Evolutionary conservation across 768 basidiomycete genomes (phyloP).

Genomic region (Psilocybe azurescens): DNA sequence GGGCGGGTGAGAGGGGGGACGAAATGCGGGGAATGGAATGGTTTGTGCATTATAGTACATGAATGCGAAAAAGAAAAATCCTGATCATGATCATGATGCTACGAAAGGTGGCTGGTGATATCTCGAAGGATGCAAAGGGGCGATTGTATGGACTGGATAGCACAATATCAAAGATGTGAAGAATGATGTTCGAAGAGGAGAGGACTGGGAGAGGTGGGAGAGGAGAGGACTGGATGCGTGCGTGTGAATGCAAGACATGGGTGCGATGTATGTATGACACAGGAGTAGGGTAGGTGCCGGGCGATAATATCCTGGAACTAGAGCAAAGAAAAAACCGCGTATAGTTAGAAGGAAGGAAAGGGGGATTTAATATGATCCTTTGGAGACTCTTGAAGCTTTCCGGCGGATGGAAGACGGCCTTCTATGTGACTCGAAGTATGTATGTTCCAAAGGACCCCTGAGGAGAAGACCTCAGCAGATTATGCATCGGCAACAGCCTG

Average conservation of each 20-base stretch:
- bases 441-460: not conserved
- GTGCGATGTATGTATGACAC: not conserved
- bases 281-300: not conserved
- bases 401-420: slow-evolving; percentile 4
- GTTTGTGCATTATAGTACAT: slow-evolving; percentile 5
- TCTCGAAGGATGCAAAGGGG: not conserved
- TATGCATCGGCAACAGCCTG: slow-evolving; percentile 31
- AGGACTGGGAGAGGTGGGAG: too few relatives aligned
- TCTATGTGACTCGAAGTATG: not conserved
- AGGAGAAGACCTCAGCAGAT: slow-evolving; percentile 25
- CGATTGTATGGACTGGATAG: not conserved
- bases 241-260: too few relatives aligned
- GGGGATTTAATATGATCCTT: not conserved
- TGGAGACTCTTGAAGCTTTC: not conserved
- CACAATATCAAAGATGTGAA: not conserved
- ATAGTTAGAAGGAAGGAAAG: too few relatives aligned
- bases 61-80: not conserved
- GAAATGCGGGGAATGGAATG: too few relatives aligned
- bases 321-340: too few relatives aligned
- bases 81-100: not conserved
- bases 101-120: not conserved
- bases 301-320: too few relatives aligned
- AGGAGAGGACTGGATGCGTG: too few relatives aligned
- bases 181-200: too few relatives aligned
- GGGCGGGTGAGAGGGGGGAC: not conserved